phyloP scores from a whole-genome alignment of 176 grass and related monocot genomes.

The Poa pratensis region DNA sequence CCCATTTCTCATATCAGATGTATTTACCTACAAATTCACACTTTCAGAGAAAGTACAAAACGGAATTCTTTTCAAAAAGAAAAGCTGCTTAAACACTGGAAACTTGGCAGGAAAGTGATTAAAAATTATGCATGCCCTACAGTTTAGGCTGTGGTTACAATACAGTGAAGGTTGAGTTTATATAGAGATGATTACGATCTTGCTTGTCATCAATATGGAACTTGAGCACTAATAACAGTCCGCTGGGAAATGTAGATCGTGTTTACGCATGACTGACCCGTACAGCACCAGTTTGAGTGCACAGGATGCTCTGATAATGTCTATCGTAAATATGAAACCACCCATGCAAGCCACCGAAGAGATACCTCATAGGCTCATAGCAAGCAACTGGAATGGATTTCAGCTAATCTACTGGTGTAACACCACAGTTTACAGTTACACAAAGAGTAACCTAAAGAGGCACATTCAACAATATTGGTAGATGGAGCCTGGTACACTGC shows the following conservation, averaged over 20 bases:
- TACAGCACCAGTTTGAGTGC: slow-evolving; percentile 14
- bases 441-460: neutral
- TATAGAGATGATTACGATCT: neutral
- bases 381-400: slow-evolving; percentile 8
- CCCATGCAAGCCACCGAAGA: neutral
- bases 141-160: slow-evolving; percentile 4
- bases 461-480: neutral
- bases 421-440: slow-evolving; percentile 18
- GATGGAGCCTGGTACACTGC: neutral
- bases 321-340: slow-evolving; percentile 5
- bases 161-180: neutral
- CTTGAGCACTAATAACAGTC: neutral
- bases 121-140: slow-evolving; percentile 8
- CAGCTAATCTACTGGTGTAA: slow-evolving; percentile 12
- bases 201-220: neutral
- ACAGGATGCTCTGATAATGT: neutral
- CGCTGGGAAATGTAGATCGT: neutral
- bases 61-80: slow-evolving; percentile 20
- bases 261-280: slow-evolving; percentile 8
- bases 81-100: slow-evolving; percentile 12
- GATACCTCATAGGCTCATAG: neutral
- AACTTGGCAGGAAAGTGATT: neutral
- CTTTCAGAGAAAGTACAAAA: slow-evolving; percentile 30
- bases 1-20: slow-evolving; percentile 95
- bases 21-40: slow-evolving; percentile 68